phyloP scores from a whole-genome alignment of 495 filamentous ascomycete species.

The Amniculicola lignicola region DNA sequence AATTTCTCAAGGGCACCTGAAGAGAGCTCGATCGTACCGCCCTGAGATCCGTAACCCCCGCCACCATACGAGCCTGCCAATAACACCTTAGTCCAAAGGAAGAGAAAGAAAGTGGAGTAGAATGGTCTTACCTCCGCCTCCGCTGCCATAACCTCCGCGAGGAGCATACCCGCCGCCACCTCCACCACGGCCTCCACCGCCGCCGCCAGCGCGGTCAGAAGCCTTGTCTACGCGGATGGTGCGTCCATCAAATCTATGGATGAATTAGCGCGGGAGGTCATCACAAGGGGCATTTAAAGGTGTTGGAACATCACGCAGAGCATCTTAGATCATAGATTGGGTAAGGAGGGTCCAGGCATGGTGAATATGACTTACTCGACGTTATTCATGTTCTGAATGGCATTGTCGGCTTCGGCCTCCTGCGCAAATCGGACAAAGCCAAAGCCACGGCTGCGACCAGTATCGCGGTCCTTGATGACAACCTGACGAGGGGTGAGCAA shows the following conservation, averaged over 20 bases:
- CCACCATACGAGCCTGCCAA: too few species aligned
- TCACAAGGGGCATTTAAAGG: too few species aligned
- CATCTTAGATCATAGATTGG: too few species aligned
- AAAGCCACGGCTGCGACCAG: slow-evolving; percentile 91
- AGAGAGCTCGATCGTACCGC: background rate
- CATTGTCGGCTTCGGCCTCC: slow-evolving; percentile 78
- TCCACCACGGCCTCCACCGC: slow-evolving; percentile 51
- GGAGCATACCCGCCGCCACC: slow-evolving; percentile 36
- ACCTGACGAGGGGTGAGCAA: slow-evolving; percentile 55
- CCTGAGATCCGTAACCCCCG: background rate
- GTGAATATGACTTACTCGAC: slow-evolving; percentile 64
- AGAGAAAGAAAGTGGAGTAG: too few species aligned
- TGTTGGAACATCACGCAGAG: too few species aligned
- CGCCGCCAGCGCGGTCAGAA: slow-evolving; percentile 67
- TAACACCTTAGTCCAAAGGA: too few species aligned
- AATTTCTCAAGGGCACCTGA: background rate
- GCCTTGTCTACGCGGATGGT: slow-evolving; percentile 95
- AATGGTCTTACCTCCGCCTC: background rate
- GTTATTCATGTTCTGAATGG: slow-evolving; percentile 86
- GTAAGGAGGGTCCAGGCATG: slow-evolving; percentile 15
- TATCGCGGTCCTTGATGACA: slow-evolving; percentile 96
- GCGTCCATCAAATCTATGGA: slow-evolving; percentile 85
- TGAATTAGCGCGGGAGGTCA: slow-evolving; percentile 11
- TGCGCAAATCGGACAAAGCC: slow-evolving; percentile 87
- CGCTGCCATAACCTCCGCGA: slow-evolving; percentile 3